Conservation (phyloP, 768 basidiomycete genomes). For the Boletus vermiculosoides region DNA sequence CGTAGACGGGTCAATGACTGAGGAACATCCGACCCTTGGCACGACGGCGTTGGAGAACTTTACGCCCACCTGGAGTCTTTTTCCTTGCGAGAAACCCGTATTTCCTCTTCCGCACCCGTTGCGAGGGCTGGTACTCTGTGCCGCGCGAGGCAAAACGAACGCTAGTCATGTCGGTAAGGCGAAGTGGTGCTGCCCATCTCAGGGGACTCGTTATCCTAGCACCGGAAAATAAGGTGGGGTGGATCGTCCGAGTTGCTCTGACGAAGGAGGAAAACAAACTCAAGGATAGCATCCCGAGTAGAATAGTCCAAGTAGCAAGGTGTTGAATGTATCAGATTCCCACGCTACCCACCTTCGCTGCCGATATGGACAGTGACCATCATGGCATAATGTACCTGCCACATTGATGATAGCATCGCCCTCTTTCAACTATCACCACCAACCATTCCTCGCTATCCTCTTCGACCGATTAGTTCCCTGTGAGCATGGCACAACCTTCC, state of each 20-base stretch:
- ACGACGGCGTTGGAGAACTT: constrained; percentile 65
- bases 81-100: constrained; percentile 87
- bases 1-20: constrained; percentile 55
- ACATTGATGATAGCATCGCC: background rate
- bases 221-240: constrained; percentile 14
- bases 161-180: constrained; percentile 17
- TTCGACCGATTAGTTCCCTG: background rate
- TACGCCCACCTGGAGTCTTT: constrained; percentile 65
- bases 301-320: background rate
- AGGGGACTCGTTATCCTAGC: constrained; percentile 16
- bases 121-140: constrained; percentile 95
- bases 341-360: constrained; percentile 10
- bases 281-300: constrained; percentile 12
- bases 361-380: background rate
- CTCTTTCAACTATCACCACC: background rate
- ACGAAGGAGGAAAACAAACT: constrained; percentile 21
- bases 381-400: constrained; percentile 1
- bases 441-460: background rate
- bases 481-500: constrained; percentile 47
- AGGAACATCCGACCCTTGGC: constrained; percentile 78
- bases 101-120: constrained; percentile 88
- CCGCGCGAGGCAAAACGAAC: constrained; percentile 68
- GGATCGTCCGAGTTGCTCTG: constrained; percentile 24
- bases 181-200: constrained; percentile 23
- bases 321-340: constrained; percentile 9